Percentiles rank a stretch among this genome's conserved stretches.
phyloP scores from a whole-genome alignment of 2,329 filamentous ascomycete species.

The Colletotrichum ledebouriae region DNA sequence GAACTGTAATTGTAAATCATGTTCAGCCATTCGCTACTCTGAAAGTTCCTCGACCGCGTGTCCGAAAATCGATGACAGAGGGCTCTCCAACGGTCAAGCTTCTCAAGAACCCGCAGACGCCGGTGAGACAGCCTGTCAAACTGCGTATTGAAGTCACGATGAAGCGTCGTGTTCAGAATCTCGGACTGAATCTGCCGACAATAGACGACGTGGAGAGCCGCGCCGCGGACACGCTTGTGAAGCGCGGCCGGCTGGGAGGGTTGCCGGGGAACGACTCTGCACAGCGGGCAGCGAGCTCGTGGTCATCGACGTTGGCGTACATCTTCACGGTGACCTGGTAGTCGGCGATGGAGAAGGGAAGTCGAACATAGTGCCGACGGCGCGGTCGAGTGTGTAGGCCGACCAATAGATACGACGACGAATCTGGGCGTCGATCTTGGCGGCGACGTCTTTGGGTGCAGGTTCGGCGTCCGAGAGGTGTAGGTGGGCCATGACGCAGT shows the following conservation, averaged over 20 bases:
- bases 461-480: no score
- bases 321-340: conserved; percentile 47
- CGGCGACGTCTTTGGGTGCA: not conserved
- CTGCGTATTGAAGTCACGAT: no score
- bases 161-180: no score
- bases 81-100: no score
- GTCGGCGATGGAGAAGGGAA: conserved; percentile 47
- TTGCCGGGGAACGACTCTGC: no score
- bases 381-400: conserved; percentile 48
- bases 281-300: conserved; percentile 42
- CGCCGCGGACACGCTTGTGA: no score
- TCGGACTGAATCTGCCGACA: no score
- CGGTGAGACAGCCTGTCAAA: no score
- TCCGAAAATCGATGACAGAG: no score
- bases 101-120: no score
- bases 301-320: conserved; percentile 48
- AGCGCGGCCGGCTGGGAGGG: no score
- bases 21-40: conserved; percentile 47
- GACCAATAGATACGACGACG: conserved; percentile 50
- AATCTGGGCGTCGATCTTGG: conserved; percentile 43
- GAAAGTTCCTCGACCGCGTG: conserved; percentile 42
- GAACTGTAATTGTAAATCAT: conserved; percentile 51
- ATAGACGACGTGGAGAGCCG: no score
- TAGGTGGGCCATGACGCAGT: conserved; percentile 45
- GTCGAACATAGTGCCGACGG: conserved; percentile 47